These are phyloP conservation scores for Lodderomyces orthopsilosis DNA, from an alignment of 1,139 yeast species.

Conservation along the genomic window DNA sequence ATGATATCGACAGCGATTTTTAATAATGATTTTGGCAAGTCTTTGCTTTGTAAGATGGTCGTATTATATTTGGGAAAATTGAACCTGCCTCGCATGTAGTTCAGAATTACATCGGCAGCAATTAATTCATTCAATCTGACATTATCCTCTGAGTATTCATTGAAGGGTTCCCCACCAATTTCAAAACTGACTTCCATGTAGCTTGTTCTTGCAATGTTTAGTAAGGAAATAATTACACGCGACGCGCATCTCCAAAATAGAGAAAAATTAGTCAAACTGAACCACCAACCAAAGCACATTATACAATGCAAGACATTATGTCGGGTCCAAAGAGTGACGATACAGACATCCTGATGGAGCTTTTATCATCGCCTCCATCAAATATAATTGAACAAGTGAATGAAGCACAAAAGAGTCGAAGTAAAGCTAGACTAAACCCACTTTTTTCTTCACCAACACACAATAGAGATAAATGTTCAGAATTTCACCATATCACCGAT, in stretches of 20 bases:
- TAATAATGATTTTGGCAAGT: conserved; percentile 12
- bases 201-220: not conserved
- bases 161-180: conserved; percentile 10
- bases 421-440: conserved; percentile 2
- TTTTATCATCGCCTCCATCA: conserved; percentile 19
- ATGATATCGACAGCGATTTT: conserved; percentile 23
- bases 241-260: not conserved
- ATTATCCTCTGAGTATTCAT: conserved; percentile 17
- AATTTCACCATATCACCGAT: conserved; percentile 1
- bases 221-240: not conserved
- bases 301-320: conserved; percentile 19
- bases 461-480: not conserved
- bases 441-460: conserved; percentile 3
- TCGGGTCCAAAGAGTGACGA: not conserved
- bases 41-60: conserved; percentile 4
- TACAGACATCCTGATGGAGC: not conserved
- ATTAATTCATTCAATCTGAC: conserved; percentile 13
- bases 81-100: conserved; percentile 3
- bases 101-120: conserved; percentile 9
- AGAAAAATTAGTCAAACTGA: conserved; percentile 1
- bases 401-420: conserved; percentile 1
- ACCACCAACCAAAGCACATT: not conserved
- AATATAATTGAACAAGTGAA: not conserved
- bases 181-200: conserved; percentile 10
- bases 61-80: conserved; percentile 2